Evolutionary conservation across 2,329 filamentous ascomycete genomes (phyloP), one percentile per base, ranked within the genome.

Genomic region (Aureobasidium sp.): DNA sequence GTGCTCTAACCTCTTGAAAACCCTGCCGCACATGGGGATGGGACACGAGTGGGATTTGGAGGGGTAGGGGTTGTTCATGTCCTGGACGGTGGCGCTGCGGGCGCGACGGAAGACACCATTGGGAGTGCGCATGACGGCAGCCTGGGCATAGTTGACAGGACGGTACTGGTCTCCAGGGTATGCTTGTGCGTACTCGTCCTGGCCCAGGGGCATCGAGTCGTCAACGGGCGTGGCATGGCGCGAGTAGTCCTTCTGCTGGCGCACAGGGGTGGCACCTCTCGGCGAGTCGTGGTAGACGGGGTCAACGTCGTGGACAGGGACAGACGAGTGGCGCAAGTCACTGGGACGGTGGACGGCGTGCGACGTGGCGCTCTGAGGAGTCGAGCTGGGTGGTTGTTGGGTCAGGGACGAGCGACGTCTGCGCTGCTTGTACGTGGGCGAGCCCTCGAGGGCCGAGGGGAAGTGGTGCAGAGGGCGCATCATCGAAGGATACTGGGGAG

Each of bases 1-100:
- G 80, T 99, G 94, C 80, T 99, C 94, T 80, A 99, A 85, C 77
- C 94, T 88, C 87, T 99, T 99, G 84, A 99, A 99, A 65, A 97
- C 84, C 71, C 94, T 88, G 61, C 94, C 94, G 75, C 94, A 99
- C 61, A 93, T 95, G 31, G 94, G 94, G 71, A 99, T 99, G n/a
- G 94, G 94, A 80, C 94, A 99, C 1, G 93, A 97, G 77, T 99
- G 94, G 44, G 92, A 96, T 78, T 99, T 99, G 73, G 96, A 91
- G 57, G 94, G 91, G 74, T 97, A 97, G 15, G 95, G 94, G 42
- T 36, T 49, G 36, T 91, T 91, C 66, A 97, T 84, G 76, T 99
- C 94, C 88, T 95, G 95, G 76, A 95, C 89, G 4, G 94, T 97
- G 58, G 94, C 93, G 68, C 92, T 97, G 67, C 93, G 87, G 66